Evolutionary conservation across 768 basidiomycete species (phyloP), one percentile per base, ranked within the genome.

Genomic region (Dioszegia aurantiaca): DNA sequence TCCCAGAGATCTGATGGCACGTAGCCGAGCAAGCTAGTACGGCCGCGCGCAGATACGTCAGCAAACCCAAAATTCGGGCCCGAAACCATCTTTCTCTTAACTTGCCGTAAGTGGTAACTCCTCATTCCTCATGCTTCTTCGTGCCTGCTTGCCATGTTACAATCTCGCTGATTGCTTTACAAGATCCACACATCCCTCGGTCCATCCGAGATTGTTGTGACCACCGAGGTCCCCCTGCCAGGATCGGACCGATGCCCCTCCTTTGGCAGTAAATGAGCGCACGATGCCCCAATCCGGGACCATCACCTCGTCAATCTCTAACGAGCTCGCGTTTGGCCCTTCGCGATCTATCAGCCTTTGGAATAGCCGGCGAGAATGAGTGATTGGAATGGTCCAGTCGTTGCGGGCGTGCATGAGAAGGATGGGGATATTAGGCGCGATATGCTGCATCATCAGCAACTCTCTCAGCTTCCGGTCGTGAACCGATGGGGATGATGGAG

Each of bases 361-460:
- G 75, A 89, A 89, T 23, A 92, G 82, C 0, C 79, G 76, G 14
- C 80, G 79, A 0, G 89, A 85, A 70, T 92, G 89, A 0, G 81
- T 78, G 63, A 83, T 80, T 0, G 86, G 85, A 45, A 91, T 89
- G 23, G 88, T 85, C 64, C 78, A 79, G 75, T 92, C 90, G 71
- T 90, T 80, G 60, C 81, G 79, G 6, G 89, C 84, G 72, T 92
- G 90, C 0, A 82, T 84, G 61, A 92, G 81, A 36, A 90, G 78
- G 6, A 88, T 81, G 9, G 86, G 84, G 8, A 53, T 41, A 21
- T 23, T 40, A 6, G 37, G 9, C 26, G 19, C 12, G n/a, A 53
- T 40, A 23, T 53, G 51, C 51, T 51, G 19, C n/a, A n/a, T n/a
- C n/a, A n/a, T n/a, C n/a, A n/a, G n/a, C n/a, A n/a, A n/a, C n/a